phyloP scores from a whole-genome alignment of 1,139 yeast genomes.

The Chernovozyma aurita region DNA sequence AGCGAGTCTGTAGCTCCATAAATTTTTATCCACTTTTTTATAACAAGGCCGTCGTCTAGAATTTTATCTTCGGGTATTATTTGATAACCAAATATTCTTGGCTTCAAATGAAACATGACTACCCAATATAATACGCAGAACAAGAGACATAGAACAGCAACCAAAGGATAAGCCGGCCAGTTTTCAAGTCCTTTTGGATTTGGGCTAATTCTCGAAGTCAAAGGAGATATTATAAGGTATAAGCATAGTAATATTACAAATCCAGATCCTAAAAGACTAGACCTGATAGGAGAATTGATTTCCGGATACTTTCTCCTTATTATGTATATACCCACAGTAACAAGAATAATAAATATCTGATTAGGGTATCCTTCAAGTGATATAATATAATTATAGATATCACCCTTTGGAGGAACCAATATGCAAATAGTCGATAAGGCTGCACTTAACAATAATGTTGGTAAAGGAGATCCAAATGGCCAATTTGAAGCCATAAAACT shows the following conservation, averaged over 20 bases:
- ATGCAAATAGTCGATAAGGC: slow-evolving; percentile 38
- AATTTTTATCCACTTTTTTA: slow-evolving; percentile 48
- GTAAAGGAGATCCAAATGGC: slow-evolving; percentile 56
- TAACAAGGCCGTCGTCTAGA: slow-evolving; percentile 50
- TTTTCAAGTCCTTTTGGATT: slow-evolving; percentile 38
- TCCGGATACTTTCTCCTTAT: slow-evolving; percentile 44
- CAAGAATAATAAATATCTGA: slow-evolving; percentile 44
- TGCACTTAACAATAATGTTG: slow-evolving; percentile 38
- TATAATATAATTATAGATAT: slow-evolving; percentile 71
- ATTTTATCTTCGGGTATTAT: slow-evolving; percentile 33
- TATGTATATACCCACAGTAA: slow-evolving; percentile 50
- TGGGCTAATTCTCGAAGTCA: slow-evolving; percentile 34
- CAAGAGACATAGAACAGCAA: slow-evolving; percentile 31
- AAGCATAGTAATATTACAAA: slow-evolving; percentile 35
- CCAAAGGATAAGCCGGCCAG: slow-evolving; percentile 52
- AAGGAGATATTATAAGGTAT: slow-evolving; percentile 45
- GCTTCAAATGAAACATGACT: slow-evolving; percentile 40
- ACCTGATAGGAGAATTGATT: slow-evolving; percentile 45
- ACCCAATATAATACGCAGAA: slow-evolving; percentile 46
- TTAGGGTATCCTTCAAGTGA: slow-evolving; percentile 72
- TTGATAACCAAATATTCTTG: slow-evolving; percentile 39
- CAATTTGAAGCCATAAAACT: slow-evolving; percentile 49
- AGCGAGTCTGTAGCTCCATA: slow-evolving; percentile 1
- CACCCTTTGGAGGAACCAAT: slow-evolving; percentile 68
- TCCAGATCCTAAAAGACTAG: slow-evolving; percentile 41